A percentile compares a stretch with the other conserved stretches of the same genome.
These are phyloP conservation scores for Tolypocladium nubicola DNA, from an alignment of 2,329 filamentous ascomycete genomes.

Conservation along the genomic window DNA sequence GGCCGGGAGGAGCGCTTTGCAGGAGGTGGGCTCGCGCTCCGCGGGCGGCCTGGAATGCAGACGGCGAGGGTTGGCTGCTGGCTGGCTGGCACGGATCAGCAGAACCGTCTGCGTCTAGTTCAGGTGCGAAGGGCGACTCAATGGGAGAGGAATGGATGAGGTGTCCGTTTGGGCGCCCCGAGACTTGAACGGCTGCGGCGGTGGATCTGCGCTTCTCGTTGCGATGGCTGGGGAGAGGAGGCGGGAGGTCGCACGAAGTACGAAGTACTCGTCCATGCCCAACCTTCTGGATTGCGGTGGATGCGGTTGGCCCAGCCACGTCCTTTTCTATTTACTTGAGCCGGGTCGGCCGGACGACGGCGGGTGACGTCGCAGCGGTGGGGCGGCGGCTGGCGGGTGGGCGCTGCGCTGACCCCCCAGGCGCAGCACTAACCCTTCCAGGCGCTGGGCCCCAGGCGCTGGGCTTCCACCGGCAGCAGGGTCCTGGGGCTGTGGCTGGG, in stretches of 20 bases:
- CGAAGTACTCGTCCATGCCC: neutral
- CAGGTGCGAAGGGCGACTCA: neutral
- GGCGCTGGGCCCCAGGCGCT: too few relatives aligned
- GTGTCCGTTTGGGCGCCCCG: neutral
- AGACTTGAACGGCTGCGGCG: neutral
- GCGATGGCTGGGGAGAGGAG: conserved; percentile 2
- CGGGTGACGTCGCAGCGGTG: conserved; percentile 6
- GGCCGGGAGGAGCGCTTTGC: neutral
- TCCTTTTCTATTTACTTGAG: conserved; percentile 17
- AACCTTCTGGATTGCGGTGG: conserved; percentile 3
- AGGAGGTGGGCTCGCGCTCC: neutral
- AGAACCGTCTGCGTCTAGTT: neutral
- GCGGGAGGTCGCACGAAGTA: too few relatives aligned
- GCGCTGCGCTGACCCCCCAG: neutral
- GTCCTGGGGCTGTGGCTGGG: neutral
- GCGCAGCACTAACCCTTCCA: too few relatives aligned
- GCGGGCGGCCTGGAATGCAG: neutral
- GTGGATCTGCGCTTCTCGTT: neutral
- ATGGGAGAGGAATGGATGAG: neutral
- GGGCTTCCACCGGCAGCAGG: neutral
- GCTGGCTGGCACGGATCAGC: neutral
- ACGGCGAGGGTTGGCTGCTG: neutral
- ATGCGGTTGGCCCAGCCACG: conserved; percentile 20
- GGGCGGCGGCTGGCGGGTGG: conserved; percentile 1
- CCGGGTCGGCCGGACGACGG: conserved; percentile 15